Conservation (phyloP, 2,329 filamentous ascomycete genomes). For the Nemania serpens region DNA sequence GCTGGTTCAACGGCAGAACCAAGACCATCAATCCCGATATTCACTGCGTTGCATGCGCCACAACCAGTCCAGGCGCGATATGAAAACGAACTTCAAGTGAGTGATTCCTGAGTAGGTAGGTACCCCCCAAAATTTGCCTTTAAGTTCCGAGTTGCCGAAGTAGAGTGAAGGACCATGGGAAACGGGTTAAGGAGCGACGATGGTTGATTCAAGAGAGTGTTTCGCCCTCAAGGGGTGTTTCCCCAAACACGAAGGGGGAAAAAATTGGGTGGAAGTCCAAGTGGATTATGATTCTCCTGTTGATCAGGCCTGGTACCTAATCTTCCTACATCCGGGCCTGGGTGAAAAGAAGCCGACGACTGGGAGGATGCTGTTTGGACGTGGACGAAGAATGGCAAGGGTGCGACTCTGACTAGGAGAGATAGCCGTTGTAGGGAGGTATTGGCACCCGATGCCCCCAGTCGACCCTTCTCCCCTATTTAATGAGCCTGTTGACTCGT, state of each 20-base stretch:
- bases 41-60: conserved; percentile 12
- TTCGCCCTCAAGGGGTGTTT: conserved; percentile 9
- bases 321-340: conserved; percentile 11
- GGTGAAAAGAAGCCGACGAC: conserved; percentile 13
- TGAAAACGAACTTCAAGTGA: background rate
- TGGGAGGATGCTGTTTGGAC: conserved; percentile 17
- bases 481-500: conserved; percentile 21
- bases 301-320: conserved; percentile 15
- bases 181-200: background rate
- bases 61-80: conserved; percentile 1
- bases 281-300: conserved; percentile 15
- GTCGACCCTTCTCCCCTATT: conserved; percentile 25
- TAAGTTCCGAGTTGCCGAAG: background rate
- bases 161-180: background rate
- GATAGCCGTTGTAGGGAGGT: conserved; percentile 4
- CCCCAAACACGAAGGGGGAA: conserved; percentile 10
- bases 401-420: conserved; percentile 12
- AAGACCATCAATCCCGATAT: background rate
- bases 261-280: conserved; percentile 9
- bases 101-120: background rate
- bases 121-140: background rate
- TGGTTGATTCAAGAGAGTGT: background rate
- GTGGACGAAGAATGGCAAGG: conserved; percentile 14
- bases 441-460: conserved; percentile 25
- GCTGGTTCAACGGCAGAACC: background rate